Evolutionary conservation across 2,329 filamentous ascomycete species (phyloP).

Genomic region (Stachybotrys chlorohalonatus): DNA sequence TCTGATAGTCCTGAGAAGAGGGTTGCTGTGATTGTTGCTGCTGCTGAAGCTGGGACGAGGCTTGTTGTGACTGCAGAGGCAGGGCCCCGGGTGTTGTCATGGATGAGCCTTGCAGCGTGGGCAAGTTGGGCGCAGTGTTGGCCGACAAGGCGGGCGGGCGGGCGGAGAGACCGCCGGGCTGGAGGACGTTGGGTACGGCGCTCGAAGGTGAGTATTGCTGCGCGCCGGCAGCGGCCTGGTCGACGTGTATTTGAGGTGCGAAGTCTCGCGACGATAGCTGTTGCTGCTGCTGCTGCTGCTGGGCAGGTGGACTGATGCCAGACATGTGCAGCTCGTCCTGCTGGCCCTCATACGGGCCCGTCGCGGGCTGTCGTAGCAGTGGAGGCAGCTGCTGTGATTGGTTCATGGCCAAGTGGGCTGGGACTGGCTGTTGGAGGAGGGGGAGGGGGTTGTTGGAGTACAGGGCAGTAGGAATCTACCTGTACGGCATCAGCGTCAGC

Average conservation of each 20-base stretch:
- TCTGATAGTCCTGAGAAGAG: conserved; percentile 48
- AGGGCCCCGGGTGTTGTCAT: conserved; percentile 15
- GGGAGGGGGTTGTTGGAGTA: not conserved
- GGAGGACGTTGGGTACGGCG: conserved; percentile 48
- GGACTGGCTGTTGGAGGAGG: not conserved
- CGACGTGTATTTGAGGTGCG: conserved; percentile 42
- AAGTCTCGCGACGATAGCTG: conserved; percentile 37
- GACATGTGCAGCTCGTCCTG: conserved; percentile 48
- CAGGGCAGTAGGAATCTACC: not conserved
- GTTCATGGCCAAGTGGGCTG: conserved; percentile 20
- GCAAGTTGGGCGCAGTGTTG: conserved; percentile 35
- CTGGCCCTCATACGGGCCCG: conserved; percentile 15
- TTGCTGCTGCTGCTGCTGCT: conserved; percentile 11
- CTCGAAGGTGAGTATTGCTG: conserved; percentile 30
- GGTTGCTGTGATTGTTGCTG: conserved; percentile 19
- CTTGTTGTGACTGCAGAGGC: conserved; percentile 25
- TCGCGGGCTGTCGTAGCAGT: conserved; percentile 14
- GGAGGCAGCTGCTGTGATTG: conserved; percentile 29
- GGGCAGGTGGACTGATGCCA: conserved; percentile 32
- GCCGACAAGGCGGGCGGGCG: conserved; percentile 26
- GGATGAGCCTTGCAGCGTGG: conserved; percentile 35
- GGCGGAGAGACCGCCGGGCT: conserved; percentile 40
- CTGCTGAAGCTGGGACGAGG: conserved; percentile 32
- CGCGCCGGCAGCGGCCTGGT: conserved; percentile 29
- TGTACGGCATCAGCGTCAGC: not conserved